Evolutionary conservation across 495 filamentous ascomycete species (phyloP).

Genomic region (Sporormia fimetaria): DNA sequence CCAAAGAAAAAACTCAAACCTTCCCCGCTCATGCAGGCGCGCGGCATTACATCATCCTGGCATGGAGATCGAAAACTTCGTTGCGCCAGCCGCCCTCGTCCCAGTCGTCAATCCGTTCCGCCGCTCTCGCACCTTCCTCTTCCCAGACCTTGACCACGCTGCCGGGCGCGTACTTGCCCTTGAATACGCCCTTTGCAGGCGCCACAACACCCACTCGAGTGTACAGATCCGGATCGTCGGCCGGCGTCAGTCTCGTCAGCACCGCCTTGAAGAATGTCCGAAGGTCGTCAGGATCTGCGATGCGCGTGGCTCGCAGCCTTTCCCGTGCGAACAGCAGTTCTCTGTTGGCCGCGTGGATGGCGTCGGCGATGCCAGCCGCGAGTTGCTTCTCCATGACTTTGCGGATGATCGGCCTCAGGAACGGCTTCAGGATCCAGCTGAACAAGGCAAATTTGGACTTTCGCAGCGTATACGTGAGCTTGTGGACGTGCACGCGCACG

Average conservation of each 20-base stretch:
- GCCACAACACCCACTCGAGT: constrained; percentile 53
- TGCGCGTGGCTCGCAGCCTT: constrained; percentile 69
- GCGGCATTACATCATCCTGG: constrained; percentile 12
- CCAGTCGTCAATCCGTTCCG: constrained; percentile 52
- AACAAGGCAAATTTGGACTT: constrained; percentile 65
- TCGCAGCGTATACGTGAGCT: constrained; percentile 65
- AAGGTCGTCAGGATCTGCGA: constrained; percentile 69
- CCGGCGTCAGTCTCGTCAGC: constrained; percentile 56
- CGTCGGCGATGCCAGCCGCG: constrained; percentile 55
- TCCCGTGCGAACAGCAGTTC: constrained; percentile 81
- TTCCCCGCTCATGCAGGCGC: too few relatives aligned
- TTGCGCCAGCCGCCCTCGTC: constrained; percentile 70
- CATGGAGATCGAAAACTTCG: constrained; percentile 63
- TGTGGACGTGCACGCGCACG: constrained; percentile 73
- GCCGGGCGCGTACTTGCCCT: constrained; percentile 74
- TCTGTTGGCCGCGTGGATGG: constrained; percentile 61
- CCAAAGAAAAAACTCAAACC: too few relatives aligned
- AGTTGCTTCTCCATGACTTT: constrained; percentile 69
- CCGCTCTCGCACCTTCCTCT: constrained; percentile 58
- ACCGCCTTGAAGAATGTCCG: constrained; percentile 74
- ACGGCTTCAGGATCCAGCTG: constrained; percentile 73
- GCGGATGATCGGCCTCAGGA: constrained; percentile 70
- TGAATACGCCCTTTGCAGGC: constrained; percentile 59
- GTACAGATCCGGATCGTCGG: constrained; percentile 62
- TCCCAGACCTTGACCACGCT: constrained; percentile 81